phyloP scores from a whole-genome alignment of 2,329 filamentous ascomycete genomes.

The Scleromitrula shiraiana region DNA sequence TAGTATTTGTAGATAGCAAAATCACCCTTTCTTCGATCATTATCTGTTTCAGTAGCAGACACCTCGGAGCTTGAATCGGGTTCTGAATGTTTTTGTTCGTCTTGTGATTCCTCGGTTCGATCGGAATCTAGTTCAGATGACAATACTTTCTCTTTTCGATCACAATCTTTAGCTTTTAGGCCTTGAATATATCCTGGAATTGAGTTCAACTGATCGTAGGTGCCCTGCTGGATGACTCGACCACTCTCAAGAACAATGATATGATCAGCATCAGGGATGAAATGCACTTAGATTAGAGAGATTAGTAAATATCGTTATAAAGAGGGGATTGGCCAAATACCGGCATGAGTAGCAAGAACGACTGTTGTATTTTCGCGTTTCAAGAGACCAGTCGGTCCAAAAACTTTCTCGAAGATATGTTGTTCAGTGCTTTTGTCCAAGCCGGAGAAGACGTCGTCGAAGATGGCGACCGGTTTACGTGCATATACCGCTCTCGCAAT shows the following conservation, averaged over 20 bases:
- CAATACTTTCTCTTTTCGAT: background rate
- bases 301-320: too few relatives aligned
- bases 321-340: too few relatives aligned
- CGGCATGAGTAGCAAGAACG: slow-evolving; percentile 24
- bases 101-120: background rate
- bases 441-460: slow-evolving; percentile 23
- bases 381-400: slow-evolving; percentile 14
- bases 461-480: slow-evolving; percentile 12
- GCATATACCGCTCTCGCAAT: slow-evolving; percentile 20
- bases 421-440: slow-evolving; percentile 19
- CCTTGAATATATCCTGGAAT: background rate
- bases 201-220: slow-evolving; percentile 13
- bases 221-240: slow-evolving; percentile 30
- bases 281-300: too few relatives aligned
- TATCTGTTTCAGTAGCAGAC: background rate
- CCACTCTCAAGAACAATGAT: slow-evolving; percentile 31
- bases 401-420: slow-evolving; percentile 12
- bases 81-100: background rate
- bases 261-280: slow-evolving; percentile 34
- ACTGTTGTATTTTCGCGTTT: slow-evolving; percentile 27
- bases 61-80: background rate
- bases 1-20: slow-evolving; percentile 2
- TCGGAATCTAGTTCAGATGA: background rate
- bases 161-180: background rate
- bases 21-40: slow-evolving; percentile 1